Base-by-base conservation (phyloP, 306 rosid species). In the Cucumis cinereus region DNA sequence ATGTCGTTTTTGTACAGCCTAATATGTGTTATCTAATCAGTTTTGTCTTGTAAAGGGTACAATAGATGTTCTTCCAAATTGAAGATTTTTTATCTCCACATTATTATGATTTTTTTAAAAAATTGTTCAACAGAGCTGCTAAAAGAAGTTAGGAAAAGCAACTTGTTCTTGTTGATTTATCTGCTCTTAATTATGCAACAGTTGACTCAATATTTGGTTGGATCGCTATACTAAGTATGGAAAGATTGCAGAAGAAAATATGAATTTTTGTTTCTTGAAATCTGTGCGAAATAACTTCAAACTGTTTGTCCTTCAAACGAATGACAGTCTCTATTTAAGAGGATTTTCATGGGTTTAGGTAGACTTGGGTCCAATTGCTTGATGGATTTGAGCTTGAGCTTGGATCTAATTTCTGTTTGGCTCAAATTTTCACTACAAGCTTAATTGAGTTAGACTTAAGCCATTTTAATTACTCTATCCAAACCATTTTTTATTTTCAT, bases 1-100 rank as follows among this genome's bases (percentile, higher is more conserved):
- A 35, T 55, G 0, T 49, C 6, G n/a, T 56, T 13, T 74, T 56
- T 74, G 77, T 74, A 74, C 77, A 74, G 77, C 23, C 43, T 33
- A 56, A 74, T 50, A 50, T 73, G 47, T 53, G 19, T 36, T 53
- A 17, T 70, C 75, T 68, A 43, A 41, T 41, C 74, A 41, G 49
- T 36, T 66, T 15, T 66, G 63, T 73, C 13, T 54, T 54, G 77
- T 30, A 55, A 52, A 30, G 64, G 33, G 52, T 30, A 33, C 23
- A 53, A 33, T 73, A 55, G 63, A 54, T 0, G 50, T 30, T 73
- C 49, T 73, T 40, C 77, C 63, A 30, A 73, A 33, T 73, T 73
- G 76, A 50, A 49, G 76, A 28, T 72, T 50, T 52, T 49, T 13
- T n/a, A n/a, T 28, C 41, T 16, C 76, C 26, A 26, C 26, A 47